Conservation (phyloP, 495 filamentous ascomycete species). For the Aspergillus carlsbadensis region DNA sequence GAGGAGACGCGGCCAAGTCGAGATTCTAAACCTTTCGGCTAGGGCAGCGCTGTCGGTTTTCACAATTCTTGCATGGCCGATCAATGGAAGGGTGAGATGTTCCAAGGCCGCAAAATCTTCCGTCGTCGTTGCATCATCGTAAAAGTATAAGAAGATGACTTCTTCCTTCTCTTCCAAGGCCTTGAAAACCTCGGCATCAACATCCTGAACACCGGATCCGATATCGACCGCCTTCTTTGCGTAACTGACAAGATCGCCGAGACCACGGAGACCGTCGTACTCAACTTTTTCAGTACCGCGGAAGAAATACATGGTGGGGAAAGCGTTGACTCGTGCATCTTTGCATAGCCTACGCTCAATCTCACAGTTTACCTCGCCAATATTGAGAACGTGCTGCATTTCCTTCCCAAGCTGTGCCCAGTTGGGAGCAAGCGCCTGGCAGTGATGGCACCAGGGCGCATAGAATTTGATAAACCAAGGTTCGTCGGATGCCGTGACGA, state of each 20-base stretch:
- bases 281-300: conserved; percentile 86
- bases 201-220: conserved; percentile 72
- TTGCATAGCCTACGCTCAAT: conserved; percentile 81
- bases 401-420: conserved; percentile 89
- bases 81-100: conserved; percentile 76
- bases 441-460: conserved; percentile 95
- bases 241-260: conserved; percentile 86
- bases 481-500: conserved; percentile 82
- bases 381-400: conserved; percentile 81
- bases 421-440: conserved; percentile 84
- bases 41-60: conserved; percentile 77
- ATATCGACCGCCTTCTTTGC: conserved; percentile 82
- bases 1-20: conserved; percentile 87
- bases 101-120: conserved; percentile 92
- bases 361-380: conserved; percentile 97
- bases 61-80: conserved; percentile 88
- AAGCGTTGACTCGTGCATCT: conserved; percentile 73
- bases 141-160: conserved; percentile 95
- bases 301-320: conserved; percentile 92
- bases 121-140: conserved; percentile 86
- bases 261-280: conserved; percentile 87
- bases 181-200: conserved; percentile 73
- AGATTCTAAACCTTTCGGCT: conserved; percentile 83
- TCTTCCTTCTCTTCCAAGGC: conserved; percentile 89
- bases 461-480: conserved; percentile 99